Base-by-base conservation (phyloP, 106 monocot genomes). In the Posidonia australis region DNA sequence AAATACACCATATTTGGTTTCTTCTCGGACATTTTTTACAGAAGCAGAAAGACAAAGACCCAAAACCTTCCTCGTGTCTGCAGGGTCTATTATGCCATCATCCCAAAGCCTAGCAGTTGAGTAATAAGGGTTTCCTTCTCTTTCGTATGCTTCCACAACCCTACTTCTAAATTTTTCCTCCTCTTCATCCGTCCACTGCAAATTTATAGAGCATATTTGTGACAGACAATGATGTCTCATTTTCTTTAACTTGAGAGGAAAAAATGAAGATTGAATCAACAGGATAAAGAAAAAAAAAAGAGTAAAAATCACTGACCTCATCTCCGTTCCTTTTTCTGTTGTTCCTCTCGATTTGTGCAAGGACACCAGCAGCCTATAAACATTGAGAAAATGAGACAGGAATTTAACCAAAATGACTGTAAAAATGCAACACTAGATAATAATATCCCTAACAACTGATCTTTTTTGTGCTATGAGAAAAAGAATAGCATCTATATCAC, bases 21-120 rank as follows among this genome's bases (percentile, higher is more conserved):
- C 79, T 59, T 83, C 85, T 10, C 62, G 69, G 23, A 49, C 57
- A 29, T 66, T 70, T 58, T 84, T 88, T 45, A 77, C 59, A 20
- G 85, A 64, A 67, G 98, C 80, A 16, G 90, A 78, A 11, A 98
- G 64, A 66, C 98, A 98, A 17, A 98, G 67, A 20, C 98, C 81
- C 7, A 98, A 71, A 49, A 98, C 63, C 75, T 69, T 87, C 54
- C 98, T 78, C 14, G 90, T 98, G 70, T 98, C 87, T 21, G 87
- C 85, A 62, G 98, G 98, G 60, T 91, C 87, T 41, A 98, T 91
- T 27, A 98, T 91, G 66, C 98, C 98, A 72, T 98, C 98, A 67
- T 98, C 98, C 98, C 98, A 98, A 5, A 98, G 79, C 68, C 98
- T 98, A 11, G 98, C 80, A 16, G 98, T 87, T 11, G 98, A 98